These are phyloP conservation scores for Betula pendula DNA, from an alignment of 306 rosid species.

Conservation along the genomic window DNA sequence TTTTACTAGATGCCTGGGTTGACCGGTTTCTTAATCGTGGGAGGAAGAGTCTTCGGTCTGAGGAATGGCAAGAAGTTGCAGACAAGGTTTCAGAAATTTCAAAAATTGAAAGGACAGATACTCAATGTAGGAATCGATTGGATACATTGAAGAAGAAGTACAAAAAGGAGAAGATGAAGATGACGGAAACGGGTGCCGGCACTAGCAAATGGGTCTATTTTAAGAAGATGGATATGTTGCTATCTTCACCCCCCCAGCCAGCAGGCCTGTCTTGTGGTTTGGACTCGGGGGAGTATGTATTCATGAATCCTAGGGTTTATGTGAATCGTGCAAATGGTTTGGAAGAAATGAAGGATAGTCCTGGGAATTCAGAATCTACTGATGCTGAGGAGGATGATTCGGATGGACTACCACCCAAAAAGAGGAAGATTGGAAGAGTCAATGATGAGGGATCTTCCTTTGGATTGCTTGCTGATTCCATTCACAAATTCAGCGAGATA, in stretches of 20 bases:
- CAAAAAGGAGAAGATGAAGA: slow-evolving; percentile 75
- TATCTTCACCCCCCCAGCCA: slow-evolving; percentile 61
- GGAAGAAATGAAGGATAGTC: slow-evolving; percentile 81
- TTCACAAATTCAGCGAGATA: slow-evolving; percentile 67
- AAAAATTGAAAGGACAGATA: slow-evolving; percentile 67
- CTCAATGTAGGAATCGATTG: slow-evolving; percentile 82
- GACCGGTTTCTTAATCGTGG: slow-evolving; percentile 75
- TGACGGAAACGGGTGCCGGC: slow-evolving; percentile 38
- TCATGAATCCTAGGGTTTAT: slow-evolving; percentile 62
- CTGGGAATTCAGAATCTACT: slow-evolving; percentile 60
- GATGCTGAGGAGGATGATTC: slow-evolving; percentile 54
- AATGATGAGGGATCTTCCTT: slow-evolving; percentile 52
- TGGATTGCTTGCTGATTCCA: slow-evolving; percentile 74
- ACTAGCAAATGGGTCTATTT: slow-evolving; percentile 75
- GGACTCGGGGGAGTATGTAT: slow-evolving; percentile 69
- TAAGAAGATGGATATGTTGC: slow-evolving; percentile 68
- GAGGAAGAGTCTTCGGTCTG: slow-evolving; percentile 86
- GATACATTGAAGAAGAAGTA: slow-evolving; percentile 90
- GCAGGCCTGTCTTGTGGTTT: slow-evolving; percentile 68
- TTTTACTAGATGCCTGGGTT: slow-evolving; percentile 88
- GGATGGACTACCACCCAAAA: slow-evolving; percentile 61
- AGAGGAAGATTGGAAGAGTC: slow-evolving; percentile 50
- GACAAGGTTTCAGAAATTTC: slow-evolving; percentile 81
- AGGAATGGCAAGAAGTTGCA: slow-evolving; percentile 94
- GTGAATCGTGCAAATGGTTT: slow-evolving; percentile 62